Evolutionary conservation across 2,329 filamentous ascomycete genomes (phyloP).

Genomic region (Aspergillus jensenii): DNA sequence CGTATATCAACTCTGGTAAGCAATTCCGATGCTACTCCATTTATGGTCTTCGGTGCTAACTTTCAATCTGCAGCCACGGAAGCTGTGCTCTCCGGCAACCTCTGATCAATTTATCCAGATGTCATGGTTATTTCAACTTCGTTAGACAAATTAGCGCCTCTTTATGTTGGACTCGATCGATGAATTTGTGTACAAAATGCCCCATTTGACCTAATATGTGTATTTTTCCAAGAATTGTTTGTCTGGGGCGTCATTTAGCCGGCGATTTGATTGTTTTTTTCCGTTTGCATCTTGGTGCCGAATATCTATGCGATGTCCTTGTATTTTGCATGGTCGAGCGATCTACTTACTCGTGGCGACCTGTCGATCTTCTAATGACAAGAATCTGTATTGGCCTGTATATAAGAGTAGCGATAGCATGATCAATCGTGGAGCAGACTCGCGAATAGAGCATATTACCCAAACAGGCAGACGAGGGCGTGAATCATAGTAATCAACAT

Average conservation of each 20-base stretch:
- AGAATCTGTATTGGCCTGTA: not conserved
- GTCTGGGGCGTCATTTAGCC: not conserved
- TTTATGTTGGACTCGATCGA: not conserved
- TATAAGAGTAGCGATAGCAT: not conserved
- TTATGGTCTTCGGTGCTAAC: not conserved
- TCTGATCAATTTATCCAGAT: not conserved
- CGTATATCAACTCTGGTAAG: constrained; percentile 92
- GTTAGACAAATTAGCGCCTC: not conserved
- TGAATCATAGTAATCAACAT: not conserved
- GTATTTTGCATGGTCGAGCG: not conserved
- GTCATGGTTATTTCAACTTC: not conserved
- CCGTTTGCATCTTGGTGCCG: not conserved
- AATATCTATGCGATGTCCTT: not conserved
- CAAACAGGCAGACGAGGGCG: not conserved
- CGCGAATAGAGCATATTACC: not conserved
- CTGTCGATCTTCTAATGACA: not conserved
- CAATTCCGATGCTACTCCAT: not conserved
- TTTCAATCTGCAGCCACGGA: not conserved
- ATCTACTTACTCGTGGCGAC: not conserved
- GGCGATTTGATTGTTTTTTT: not conserved
- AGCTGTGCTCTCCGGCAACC: not conserved
- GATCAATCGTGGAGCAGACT: not conserved
- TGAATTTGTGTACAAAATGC: not conserved
- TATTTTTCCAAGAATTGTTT: not conserved
- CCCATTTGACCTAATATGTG: not conserved